phyloP scores from a whole-genome alignment of 257 asterid species.

The Cynanchum wilfordii region DNA sequence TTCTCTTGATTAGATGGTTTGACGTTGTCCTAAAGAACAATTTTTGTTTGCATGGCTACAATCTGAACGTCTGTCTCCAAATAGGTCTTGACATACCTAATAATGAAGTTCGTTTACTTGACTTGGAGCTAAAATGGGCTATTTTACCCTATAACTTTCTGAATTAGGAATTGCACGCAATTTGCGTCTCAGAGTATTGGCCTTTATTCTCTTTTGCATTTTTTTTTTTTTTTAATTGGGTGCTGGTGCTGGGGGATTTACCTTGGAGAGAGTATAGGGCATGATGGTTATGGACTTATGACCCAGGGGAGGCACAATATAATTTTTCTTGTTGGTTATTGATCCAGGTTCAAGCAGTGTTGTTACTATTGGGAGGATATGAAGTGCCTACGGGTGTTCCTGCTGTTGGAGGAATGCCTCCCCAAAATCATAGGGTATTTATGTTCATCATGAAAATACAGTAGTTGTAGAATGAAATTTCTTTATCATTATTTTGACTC shows the following conservation, averaged over 20 bases:
- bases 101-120: neutral
- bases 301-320: conserved; percentile 1
- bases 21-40: neutral
- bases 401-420: conserved; percentile 56
- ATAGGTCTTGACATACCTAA: neutral
- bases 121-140: neutral
- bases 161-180: too few species aligned
- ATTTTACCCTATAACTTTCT: neutral
- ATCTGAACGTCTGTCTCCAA: neutral
- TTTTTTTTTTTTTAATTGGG: neutral
- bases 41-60: conserved; percentile 1
- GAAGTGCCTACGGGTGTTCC: conserved; percentile 81
- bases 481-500: conserved; percentile 15
- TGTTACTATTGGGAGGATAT: conserved; percentile 80
- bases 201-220: too few species aligned
- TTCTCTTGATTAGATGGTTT: neutral
- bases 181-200: neutral
- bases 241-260: neutral
- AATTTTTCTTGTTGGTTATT: conserved; percentile 1
- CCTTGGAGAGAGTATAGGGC: too few species aligned
- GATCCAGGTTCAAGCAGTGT: conserved; percentile 83
- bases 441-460: neutral
- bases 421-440: conserved; percentile 67
- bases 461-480: conserved; percentile 9
- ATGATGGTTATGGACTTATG: neutral